Conservation (phyloP, 805 yeast genomes). For the Candida verbasci region DNA sequence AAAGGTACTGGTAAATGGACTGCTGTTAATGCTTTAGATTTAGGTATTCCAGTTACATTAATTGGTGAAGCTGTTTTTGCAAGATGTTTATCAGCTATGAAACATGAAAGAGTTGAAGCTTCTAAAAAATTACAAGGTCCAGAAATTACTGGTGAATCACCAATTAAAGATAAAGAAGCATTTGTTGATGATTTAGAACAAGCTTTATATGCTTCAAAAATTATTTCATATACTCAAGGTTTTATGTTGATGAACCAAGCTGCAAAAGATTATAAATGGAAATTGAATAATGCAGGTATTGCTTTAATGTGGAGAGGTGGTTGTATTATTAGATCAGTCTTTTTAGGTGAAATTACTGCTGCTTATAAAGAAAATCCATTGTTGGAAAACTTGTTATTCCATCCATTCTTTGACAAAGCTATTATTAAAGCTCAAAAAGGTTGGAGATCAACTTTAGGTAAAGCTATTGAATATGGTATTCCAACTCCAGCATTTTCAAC, state of each 20-base stretch:
- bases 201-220: slow-evolving; percentile 97
- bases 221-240: slow-evolving; percentile 98
- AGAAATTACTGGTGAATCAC: slow-evolving; percentile 50
- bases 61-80: slow-evolving; percentile 99
- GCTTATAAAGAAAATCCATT: slow-evolving; percentile 94
- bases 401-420: slow-evolving; percentile 90
- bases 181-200: slow-evolving; percentile 94
- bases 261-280: slow-evolving; percentile 95
- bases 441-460: slow-evolving; percentile 86
- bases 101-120: slow-evolving; percentile 86
- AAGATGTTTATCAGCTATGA: slow-evolving; percentile 91
- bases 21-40: slow-evolving; percentile 94
- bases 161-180: slow-evolving; percentile 68
- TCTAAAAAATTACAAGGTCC: slow-evolving; percentile 80
- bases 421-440: slow-evolving; percentile 89
- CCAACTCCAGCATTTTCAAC: slow-evolving; percentile 98
- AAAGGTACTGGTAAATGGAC: slow-evolving; percentile 99
- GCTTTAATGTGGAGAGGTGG: slow-evolving; percentile 99
- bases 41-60: slow-evolving; percentile 97
- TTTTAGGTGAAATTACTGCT: slow-evolving; percentile 93
- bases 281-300: slow-evolving; percentile 95
- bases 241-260: slow-evolving; percentile 99
- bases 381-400: slow-evolving; percentile 91
- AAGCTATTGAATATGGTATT: slow-evolving; percentile 80
- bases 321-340: slow-evolving; percentile 97